Percentiles rank a stretch among this genome's conserved stretches.
Evolutionary conservation across 208 protist genomes (phyloP).

Genomic region (Phytomonas sp.): DNA sequence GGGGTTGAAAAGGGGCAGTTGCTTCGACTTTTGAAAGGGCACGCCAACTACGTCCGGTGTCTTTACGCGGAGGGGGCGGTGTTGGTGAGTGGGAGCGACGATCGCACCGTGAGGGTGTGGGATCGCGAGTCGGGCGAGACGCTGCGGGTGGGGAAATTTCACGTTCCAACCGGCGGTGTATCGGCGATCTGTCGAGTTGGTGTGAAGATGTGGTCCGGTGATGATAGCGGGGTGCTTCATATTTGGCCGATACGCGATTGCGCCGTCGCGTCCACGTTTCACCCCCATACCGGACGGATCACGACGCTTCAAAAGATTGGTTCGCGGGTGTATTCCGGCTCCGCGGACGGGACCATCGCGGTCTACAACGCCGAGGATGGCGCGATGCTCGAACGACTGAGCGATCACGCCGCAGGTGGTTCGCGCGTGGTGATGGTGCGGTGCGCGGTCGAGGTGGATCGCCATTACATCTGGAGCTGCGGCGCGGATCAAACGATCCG

Average conservation of each 20-base stretch:
- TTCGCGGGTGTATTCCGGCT: conserved; percentile 43
- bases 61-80: conserved; percentile 70
- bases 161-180: conserved; percentile 49
- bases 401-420: conserved; percentile 33
- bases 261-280: conserved; percentile 25
- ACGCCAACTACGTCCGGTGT: conserved; percentile 80
- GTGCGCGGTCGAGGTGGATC: conserved; percentile 55
- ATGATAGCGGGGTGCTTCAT: conserved; percentile 50
- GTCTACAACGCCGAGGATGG: conserved; percentile 52
- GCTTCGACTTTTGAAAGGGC: conserved; percentile 61
- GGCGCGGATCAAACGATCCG: conserved; percentile 57
- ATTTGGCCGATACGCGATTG: conserved; percentile 56
- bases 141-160: conserved; percentile 42
- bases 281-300: conserved; percentile 33
- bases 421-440: conserved; percentile 19
- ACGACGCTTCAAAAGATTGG: conserved; percentile 43
- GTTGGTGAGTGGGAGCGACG: conserved; percentile 74
- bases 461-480: conserved; percentile 69
- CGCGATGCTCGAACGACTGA: conserved; percentile 28
- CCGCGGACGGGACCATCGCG: conserved; percentile 40
- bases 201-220: conserved; percentile 82
- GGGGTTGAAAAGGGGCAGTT: conserved; percentile 37
- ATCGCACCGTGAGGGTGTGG: conserved; percentile 78
- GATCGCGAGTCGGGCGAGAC: conserved; percentile 33
- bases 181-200: conserved; percentile 74